These are phyloP conservation scores for Rheum nobile DNA, from an alignment of 148 eudicot genomes.

Conservation along the genomic window DNA sequence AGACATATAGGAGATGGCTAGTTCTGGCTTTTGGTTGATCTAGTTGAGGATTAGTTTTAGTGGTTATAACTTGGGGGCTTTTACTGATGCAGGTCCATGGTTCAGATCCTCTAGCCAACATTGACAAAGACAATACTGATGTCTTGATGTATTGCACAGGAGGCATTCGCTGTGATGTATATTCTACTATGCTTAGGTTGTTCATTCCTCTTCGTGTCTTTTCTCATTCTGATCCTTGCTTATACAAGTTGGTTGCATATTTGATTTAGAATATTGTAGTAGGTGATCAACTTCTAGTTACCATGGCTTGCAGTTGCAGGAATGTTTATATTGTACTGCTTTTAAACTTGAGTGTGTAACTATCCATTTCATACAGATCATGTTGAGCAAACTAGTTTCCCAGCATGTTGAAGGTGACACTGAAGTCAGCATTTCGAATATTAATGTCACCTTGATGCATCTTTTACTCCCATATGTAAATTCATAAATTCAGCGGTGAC, in stretches of 20 bases:
- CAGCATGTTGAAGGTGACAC: neutral
- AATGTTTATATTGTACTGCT: neutral
- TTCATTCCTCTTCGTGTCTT: constrained; percentile 1
- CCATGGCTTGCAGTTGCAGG: neutral
- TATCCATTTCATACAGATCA: neutral
- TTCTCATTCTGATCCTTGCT: neutral
- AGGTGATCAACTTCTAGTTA: neutral
- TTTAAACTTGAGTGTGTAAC: neutral
- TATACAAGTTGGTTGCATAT: neutral
- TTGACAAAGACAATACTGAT: constrained; percentile 72
- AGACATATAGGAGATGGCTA: neutral
- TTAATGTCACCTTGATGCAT: neutral
- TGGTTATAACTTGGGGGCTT: neutral
- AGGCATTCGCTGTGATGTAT: constrained; percentile 94
- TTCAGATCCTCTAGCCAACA: constrained; percentile 70
- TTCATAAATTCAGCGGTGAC: neutral
- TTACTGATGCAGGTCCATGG: constrained; percentile 33
- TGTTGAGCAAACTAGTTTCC: neutral
- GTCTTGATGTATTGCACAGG: constrained; percentile 97
- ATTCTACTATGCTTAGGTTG: constrained; percentile 87
- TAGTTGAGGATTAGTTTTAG: neutral
- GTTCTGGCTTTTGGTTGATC: neutral
- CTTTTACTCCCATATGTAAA: neutral
- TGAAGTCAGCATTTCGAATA: neutral
- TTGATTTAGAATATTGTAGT: neutral